These are phyloP conservation scores for Fonsecaea pedrosoi DNA, from an alignment of 2,329 filamentous ascomycete genomes.

Conservation along the genomic window DNA sequence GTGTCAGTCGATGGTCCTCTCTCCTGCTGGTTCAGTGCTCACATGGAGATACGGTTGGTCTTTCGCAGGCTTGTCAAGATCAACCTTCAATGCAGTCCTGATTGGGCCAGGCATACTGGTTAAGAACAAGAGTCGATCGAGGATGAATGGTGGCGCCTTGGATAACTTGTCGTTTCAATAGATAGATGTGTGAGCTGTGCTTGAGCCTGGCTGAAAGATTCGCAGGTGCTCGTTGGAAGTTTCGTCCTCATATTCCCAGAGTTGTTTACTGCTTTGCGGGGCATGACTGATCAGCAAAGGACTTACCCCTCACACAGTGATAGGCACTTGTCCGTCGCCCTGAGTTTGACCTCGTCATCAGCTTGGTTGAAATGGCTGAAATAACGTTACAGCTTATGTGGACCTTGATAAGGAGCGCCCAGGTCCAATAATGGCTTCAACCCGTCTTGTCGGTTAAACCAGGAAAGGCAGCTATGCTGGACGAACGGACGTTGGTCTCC, in stretches of 20 bases:
- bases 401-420: slow-evolving; percentile 32
- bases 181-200: background rate
- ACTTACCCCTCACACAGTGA: slow-evolving; percentile 34
- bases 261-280: slow-evolving; percentile 34
- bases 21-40: slow-evolving; percentile 45
- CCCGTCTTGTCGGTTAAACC: slow-evolving; percentile 23
- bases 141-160: background rate
- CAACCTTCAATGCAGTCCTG: slow-evolving; percentile 74
- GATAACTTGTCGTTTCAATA: background rate
- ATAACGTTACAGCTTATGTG: slow-evolving; percentile 25
- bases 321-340: slow-evolving; percentile 28
- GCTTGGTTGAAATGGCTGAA: slow-evolving; percentile 10
- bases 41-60: slow-evolving; percentile 76
- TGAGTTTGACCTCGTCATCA: slow-evolving; percentile 16
- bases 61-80: slow-evolving; percentile 72
- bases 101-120: slow-evolving; percentile 51
- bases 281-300: slow-evolving; percentile 17
- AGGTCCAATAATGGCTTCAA: slow-evolving; percentile 27
- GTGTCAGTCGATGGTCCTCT: slow-evolving; percentile 5
- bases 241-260: slow-evolving; percentile 24
- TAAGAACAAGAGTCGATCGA: background rate
- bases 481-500: slow-evolving; percentile 31
- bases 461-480: slow-evolving; percentile 35
- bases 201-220: slow-evolving; percentile 3
- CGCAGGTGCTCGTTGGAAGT: slow-evolving; percentile 10